Base-by-base conservation (phyloP, 2,329 filamentous ascomycete species). In the Aulographum hederae region DNA sequence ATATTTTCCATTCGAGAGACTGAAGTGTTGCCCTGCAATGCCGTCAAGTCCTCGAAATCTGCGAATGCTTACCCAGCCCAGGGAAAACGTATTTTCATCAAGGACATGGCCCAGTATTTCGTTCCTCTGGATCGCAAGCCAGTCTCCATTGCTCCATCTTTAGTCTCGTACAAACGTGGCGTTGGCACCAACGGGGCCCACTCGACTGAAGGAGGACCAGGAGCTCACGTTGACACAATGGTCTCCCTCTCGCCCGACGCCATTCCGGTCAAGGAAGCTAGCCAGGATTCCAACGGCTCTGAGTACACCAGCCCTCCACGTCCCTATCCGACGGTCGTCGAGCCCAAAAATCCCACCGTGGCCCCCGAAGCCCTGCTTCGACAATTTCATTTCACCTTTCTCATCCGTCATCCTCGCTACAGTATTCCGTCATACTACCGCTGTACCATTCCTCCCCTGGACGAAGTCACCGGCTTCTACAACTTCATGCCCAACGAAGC, bases 51-150 rank as follows among this genome's bases (percentile, higher is more conserved):
- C n/a, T n/a, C n/a, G n/a, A n/a, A n/a, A n/a, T n/a, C n/a, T n/a
- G n/a, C n/a, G n/a, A n/a, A n/a, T 52, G 52, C 55, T 60, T 52
- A 65, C 54, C 48, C 42, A 47, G 34, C 45, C 38, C 43, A 91
- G 79, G 78, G 74, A 46, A 93, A 92, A 61, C 79, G 86, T 43
- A 61, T 92, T 45, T 94, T 95, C 60, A 89, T 98, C 67, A 98
- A 98, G 56, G 89, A 95, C 54, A 98, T 95, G 60, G 76, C 79
- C 34, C 78, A 94, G 56, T 95, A 95, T 54, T 65, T 94, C 41
- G 64, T 92, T 40, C 78, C 84, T 4, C 80, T 81, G 3, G 61
- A 78, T 39, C 63, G 66, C 29, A 67, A 77, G 45, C 62, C 68
- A 11, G 69, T 80, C 31, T 63, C 61, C 30, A 71, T 89, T 37